Percentiles rank a stretch among this genome's conserved stretches.
Conservation (phyloP, 2,329 filamentous ascomycete genomes). For the Scedosporium boydii region DNA sequence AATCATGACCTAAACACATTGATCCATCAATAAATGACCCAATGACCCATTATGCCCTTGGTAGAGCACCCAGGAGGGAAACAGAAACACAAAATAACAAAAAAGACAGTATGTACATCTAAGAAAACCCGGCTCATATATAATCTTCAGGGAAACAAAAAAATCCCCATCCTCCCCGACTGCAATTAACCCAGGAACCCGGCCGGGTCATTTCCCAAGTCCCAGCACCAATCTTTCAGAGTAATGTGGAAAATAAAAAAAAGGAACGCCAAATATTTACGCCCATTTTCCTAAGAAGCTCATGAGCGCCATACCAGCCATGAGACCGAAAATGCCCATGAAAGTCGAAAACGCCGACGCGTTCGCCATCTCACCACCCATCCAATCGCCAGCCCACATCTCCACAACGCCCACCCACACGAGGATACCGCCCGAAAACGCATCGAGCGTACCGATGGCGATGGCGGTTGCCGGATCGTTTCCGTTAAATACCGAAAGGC, state of each 20-base stretch:
- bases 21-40: too few species aligned
- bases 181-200: too few species aligned
- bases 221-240: not conserved
- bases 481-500: constrained; percentile 61
- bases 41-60: too few species aligned
- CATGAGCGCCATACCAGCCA: constrained; percentile 59
- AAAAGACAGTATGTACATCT: too few species aligned
- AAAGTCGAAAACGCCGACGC: constrained; percentile 37
- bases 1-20: too few species aligned
- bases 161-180: too few species aligned
- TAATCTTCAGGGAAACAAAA: too few species aligned
- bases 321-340: constrained; percentile 41
- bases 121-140: too few species aligned
- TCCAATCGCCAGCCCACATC: constrained; percentile 72
- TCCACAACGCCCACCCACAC: constrained; percentile 74
- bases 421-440: constrained; percentile 64
- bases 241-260: not conserved
- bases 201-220: too few species aligned
- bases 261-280: constrained; percentile 20
- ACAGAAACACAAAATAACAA: too few species aligned
- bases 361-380: constrained; percentile 46
- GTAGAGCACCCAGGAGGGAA: too few species aligned
- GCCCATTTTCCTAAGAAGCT: constrained; percentile 69
- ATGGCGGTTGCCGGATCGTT: constrained; percentile 60
- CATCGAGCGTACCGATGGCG: constrained; percentile 64